Evolutionary conservation across 441 rosid genomes (phyloP).

Genomic region (Mallotus repandus): DNA sequence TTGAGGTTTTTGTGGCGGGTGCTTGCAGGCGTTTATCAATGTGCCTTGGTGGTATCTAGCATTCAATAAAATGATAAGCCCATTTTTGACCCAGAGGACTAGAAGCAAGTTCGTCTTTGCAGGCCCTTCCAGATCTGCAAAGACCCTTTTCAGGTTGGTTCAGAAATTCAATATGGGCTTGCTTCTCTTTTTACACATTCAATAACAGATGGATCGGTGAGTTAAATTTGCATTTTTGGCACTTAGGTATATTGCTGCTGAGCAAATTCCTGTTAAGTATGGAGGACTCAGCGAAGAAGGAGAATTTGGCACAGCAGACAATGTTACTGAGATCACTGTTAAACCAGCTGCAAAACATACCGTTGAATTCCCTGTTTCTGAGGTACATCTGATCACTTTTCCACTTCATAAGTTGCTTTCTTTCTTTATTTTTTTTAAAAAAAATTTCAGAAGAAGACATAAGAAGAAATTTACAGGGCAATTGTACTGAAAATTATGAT

Average conservation of each 20-base stretch:
- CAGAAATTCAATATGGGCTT: not conserved
- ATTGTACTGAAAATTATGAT: too few species aligned
- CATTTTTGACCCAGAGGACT: conserved; percentile 89
- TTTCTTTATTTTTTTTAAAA: not conserved
- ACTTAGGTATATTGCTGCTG: conserved; percentile 65
- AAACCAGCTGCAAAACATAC: conserved; percentile 75
- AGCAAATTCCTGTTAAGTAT: conserved; percentile 74
- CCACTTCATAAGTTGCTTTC: not conserved
- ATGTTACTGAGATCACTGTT: conserved; percentile 58
- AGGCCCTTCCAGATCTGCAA: conserved; percentile 71
- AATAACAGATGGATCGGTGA: not conserved
- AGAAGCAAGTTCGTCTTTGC: conserved; percentile 87
- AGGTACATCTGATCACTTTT: conserved; percentile 39
- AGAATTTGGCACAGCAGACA: conserved; percentile 64
- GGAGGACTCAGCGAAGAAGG: conserved; percentile 81
- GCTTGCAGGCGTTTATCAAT: conserved; percentile 74
- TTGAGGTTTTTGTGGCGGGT: conserved; percentile 2
- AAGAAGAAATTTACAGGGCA: not conserved
- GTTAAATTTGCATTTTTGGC: not conserved
- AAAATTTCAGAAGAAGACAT: conserved; percentile 15
- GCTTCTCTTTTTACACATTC: not conserved
- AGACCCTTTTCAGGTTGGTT: conserved; percentile 70
- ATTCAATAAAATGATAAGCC: conserved; percentile 71
- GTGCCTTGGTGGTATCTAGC: conserved; percentile 99
- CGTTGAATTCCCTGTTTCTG: conserved; percentile 72